Conservation (phyloP, 2,329 filamentous ascomycete species). For the Endoconidiophora polonica region DNA sequence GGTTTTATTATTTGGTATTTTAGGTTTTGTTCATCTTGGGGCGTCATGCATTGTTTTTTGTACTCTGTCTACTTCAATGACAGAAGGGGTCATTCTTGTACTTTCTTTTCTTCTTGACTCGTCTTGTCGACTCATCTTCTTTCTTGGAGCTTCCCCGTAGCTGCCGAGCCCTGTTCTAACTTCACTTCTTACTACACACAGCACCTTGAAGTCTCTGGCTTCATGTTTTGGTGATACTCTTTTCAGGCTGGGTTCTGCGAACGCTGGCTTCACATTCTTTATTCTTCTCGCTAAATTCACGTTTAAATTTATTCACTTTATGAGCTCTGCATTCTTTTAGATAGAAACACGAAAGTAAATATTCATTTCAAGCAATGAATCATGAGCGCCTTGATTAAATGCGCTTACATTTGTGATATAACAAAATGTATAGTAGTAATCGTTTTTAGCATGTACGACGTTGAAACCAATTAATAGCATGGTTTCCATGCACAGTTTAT, state of each 20-base stretch:
- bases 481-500: too few relatives aligned
- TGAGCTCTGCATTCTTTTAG: not conserved
- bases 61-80: not conserved
- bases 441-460: too few relatives aligned
- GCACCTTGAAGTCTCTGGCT: not conserved
- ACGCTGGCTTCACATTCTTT: not conserved
- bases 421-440: too few relatives aligned
- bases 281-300: not conserved
- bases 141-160: not conserved
- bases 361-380: too few relatives aligned
- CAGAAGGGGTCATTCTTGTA: not conserved
- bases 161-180: not conserved
- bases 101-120: not conserved
- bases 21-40: not conserved
- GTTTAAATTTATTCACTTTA: not conserved
- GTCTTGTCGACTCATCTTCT: not conserved
- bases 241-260: conserved; percentile 7
- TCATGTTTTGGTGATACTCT: not conserved
- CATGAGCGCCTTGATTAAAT: too few relatives aligned
- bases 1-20: conserved; percentile 5
- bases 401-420: too few relatives aligned
- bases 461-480: too few relatives aligned
- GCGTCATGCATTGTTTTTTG: not conserved
- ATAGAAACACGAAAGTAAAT: not conserved
- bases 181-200: not conserved